phyloP scores from a whole-genome alignment of 805 yeast species.

The Wickerhamomyces hampshirensis region DNA sequence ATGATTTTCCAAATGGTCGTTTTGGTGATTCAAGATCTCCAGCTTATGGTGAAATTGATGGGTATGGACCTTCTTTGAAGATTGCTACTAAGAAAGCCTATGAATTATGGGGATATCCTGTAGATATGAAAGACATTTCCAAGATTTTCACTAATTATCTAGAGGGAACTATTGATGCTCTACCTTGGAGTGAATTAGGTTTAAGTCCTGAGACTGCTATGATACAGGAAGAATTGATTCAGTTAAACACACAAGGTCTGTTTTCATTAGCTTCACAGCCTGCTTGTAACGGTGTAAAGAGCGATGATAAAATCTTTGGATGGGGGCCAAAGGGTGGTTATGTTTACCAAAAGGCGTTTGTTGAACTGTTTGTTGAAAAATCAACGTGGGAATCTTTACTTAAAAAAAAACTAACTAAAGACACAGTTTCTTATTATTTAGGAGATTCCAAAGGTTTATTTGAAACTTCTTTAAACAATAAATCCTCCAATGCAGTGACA shows the following conservation, averaged over 20 bases:
- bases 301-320: conserved; percentile 86
- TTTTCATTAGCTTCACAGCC: conserved; percentile 97
- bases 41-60: conserved; percentile 97
- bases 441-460: conserved; percentile 60
- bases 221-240: conserved; percentile 86
- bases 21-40: conserved; percentile 94
- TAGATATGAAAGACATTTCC: conserved; percentile 51
- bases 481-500: conserved; percentile 76
- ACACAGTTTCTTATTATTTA: conserved; percentile 66
- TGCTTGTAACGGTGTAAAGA: conserved; percentile 72
- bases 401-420: conserved; percentile 45
- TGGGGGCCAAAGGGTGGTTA: conserved; percentile 95
- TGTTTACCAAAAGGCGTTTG: conserved; percentile 89
- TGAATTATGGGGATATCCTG: conserved; percentile 79
- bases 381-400: conserved; percentile 59
- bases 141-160: conserved; percentile 67
- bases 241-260: conserved; percentile 66
- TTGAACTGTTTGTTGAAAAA: conserved; percentile 80
- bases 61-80: conserved; percentile 90
- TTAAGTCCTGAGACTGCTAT: conserved; percentile 85
- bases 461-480: conserved; percentile 52
- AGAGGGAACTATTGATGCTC: conserved; percentile 64
- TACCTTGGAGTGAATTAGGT: conserved; percentile 92
- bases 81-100: conserved; percentile 62
- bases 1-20: conserved; percentile 93